Evolutionary conservation across 768 basidiomycete genomes (phyloP), one percentile per base, ranked within the genome.

Genomic region (Suillus paluster): DNA sequence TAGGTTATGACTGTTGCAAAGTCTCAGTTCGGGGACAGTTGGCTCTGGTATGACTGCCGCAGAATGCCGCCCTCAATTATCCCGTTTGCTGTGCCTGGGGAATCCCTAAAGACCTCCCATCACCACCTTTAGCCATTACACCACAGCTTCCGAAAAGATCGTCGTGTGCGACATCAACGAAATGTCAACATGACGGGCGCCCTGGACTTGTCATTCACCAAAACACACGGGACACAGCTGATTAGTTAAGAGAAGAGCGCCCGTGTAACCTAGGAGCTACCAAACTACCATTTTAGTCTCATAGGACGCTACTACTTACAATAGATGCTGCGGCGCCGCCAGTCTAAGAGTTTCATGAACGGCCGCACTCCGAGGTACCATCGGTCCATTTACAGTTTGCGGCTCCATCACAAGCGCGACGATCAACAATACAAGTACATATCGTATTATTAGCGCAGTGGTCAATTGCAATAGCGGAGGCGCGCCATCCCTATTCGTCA

Each of bases 341-440:
- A 54, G 53, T 1, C 53, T 54, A 54, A 54, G 53, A 25, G 54
- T 55, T 39, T 39, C 54, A 39, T 38, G 36, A 17, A 4, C 21
- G 9, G 36, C n/a, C 36, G 5, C 17, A 3, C 7, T n/a, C 12
- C 21, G 11, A 34, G 14, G 19, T 27, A 15, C 9, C 14, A 23
- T 39, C 17, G n/a, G 19, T 39, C 23, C 5, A 5, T 30, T 50
- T 9, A 30, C 49, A 10, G 19, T 48, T 8, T 25, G 27, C 25
- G 19, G 27, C 19, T n/a, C 30, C 49, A 30, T 30, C n/a, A 27
- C 10, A 30, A 27, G 30, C 49, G 34, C 49, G 34, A 53, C 14
- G 33, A 36, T 23, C 45, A 45, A 53, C 23, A 23, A 49, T 27
- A 50, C 48, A 5, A 50, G 49, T 27, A 5, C 9, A n/a, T 30